Conservation (phyloP, 441 rosid species). For the Pelargonium cotyledonis region DNA sequence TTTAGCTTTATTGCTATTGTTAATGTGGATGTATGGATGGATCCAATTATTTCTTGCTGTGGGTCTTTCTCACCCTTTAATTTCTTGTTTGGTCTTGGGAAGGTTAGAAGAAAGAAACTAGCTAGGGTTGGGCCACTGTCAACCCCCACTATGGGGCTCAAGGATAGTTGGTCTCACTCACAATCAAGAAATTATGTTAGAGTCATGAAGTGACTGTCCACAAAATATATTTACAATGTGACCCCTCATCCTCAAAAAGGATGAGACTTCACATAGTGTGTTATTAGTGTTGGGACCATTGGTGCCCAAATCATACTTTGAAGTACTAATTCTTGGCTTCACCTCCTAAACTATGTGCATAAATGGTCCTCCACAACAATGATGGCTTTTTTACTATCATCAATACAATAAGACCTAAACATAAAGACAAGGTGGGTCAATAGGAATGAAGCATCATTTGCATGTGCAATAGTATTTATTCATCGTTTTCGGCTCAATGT, state of each 20-base stretch:
- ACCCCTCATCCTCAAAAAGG: constrained; percentile 27
- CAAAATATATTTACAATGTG: constrained; percentile 18
- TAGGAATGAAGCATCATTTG: too few species aligned
- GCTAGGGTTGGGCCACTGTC: constrained; percentile 28
- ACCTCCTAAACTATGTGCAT: not conserved
- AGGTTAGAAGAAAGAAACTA: constrained; percentile 15
- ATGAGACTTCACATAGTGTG: constrained; percentile 23
- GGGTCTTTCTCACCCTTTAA: constrained; percentile 17
- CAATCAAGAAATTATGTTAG: constrained; percentile 19
- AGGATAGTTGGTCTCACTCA: constrained; percentile 26
- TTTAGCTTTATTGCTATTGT: constrained; percentile 26
- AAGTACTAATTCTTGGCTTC: constrained; percentile 19
- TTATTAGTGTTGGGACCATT: constrained; percentile 26
- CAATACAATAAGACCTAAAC: too few species aligned
- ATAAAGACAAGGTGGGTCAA: too few species aligned
- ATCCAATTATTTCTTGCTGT: constrained; percentile 39
- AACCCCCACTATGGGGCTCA: constrained; percentile 23
- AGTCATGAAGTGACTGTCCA: constrained; percentile 30
- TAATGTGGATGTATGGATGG: constrained; percentile 22
- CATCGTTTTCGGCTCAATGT: too few species aligned
- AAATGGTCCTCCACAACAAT: too few species aligned
- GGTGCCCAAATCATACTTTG: constrained; percentile 18
- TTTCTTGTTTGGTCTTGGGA: constrained; percentile 16
- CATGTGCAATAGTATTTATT: too few species aligned
- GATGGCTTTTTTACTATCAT: too few species aligned